Evolutionary conservation across 164 flowering plant species (phyloP), one percentile per base, ranked within the genome.

Genomic region (Berberis thunbergii): DNA sequence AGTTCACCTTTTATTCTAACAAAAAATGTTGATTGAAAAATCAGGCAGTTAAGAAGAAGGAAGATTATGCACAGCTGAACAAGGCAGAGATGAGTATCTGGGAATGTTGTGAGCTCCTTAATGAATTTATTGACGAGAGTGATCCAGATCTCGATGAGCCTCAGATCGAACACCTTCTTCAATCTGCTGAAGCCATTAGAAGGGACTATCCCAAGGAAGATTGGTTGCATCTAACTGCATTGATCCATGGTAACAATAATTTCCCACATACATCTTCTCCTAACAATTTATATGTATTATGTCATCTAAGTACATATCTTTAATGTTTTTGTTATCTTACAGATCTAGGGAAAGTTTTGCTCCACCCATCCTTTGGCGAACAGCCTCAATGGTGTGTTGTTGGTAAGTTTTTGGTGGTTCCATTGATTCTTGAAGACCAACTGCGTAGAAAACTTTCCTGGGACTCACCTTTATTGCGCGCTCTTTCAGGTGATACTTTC

Each of bases 61-160:
- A 70, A 55, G 75, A 79, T 9, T 79, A 74, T 66, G 78, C 60
- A 54, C 70, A 75, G 73, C 70, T 73, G 7, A 44, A 75, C 43
- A 75, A 54, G 64, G 70, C 64, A 2, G 70, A 40, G 59, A 75
- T 79, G 80, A 69, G 78, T 62, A 74, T 77, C 12, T 79, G 80
- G 83, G 83, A 79, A 55, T 75, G 80, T 43, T 79, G 83, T 60
- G 80, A 75, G 13, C 78, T 79, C 0, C 75, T 79, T 12, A 75
- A 77, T 10, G 74, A 79, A 49, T 73, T 57, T 42, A n/a, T 57
- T 3, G 60, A 57, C 41, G 60, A 57, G 2, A 57, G 60, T 57
- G 60, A 57, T 54, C 83, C 80, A 0, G 83, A 79, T 46, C 67
- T 79, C 4, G 80, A 79, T 43, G 80, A 79, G 44, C 83, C 83